These are phyloP conservation scores for Serpula lacrymans DNA, from an alignment of 768 basidiomycete genomes.

Conservation along the genomic window DNA sequence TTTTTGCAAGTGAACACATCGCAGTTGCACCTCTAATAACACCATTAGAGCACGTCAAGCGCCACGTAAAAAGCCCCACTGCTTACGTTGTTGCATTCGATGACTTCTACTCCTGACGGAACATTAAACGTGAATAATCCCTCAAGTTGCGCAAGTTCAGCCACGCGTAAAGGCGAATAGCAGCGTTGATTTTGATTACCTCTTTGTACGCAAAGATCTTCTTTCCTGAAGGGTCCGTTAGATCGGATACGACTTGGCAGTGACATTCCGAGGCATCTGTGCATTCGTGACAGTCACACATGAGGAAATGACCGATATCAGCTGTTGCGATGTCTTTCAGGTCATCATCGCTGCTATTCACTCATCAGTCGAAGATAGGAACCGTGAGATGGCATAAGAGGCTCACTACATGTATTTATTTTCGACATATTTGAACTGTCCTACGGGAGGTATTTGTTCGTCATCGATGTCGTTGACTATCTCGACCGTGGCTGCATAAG, in stretches of 20 bases:
- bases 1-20: conserved; percentile 46
- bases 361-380: background rate
- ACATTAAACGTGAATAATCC: conserved; percentile 46
- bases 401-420: conserved; percentile 47
- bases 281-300: conserved; percentile 44
- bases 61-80: background rate
- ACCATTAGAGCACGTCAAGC: background rate
- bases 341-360: conserved; percentile 12
- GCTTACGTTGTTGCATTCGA: conserved; percentile 65
- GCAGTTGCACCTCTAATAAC: conserved; percentile 44
- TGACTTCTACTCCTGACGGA: conserved; percentile 44
- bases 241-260: conserved; percentile 46
- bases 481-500: conserved; percentile 27
- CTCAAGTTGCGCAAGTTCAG: conserved; percentile 17
- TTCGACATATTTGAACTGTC: conserved; percentile 52
- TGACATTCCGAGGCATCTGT: conserved; percentile 33
- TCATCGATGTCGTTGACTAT: conserved; percentile 33
- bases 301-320: conserved; percentile 33
- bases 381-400: conserved; percentile 3
- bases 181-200: conserved; percentile 24
- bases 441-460: conserved; percentile 36
- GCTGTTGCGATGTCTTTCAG: conserved; percentile 18
- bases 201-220: conserved; percentile 42
- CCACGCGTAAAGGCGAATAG: background rate
- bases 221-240: conserved; percentile 25